phyloP scores from a whole-genome alignment of 1,139 yeast species.

The Pichia sp. region DNA sequence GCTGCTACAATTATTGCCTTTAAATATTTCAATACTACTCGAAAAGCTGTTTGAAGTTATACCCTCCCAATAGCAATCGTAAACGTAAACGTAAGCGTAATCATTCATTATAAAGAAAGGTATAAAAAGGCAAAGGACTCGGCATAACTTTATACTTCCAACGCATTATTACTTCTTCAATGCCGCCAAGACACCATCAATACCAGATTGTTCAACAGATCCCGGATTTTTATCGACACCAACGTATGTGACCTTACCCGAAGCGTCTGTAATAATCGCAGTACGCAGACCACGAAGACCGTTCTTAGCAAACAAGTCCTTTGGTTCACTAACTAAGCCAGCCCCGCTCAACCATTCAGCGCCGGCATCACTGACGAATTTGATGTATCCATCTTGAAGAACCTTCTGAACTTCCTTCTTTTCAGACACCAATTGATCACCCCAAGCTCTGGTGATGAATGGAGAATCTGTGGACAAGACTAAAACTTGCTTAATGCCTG shows the following conservation, averaged over 20 bases:
- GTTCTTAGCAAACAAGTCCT: slow-evolving; percentile 55
- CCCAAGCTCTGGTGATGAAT: slow-evolving; percentile 78
- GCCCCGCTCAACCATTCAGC: slow-evolving; percentile 20
- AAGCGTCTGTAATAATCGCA: slow-evolving; percentile 24
- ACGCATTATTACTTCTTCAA: slow-evolving; percentile 1
- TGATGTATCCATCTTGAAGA: slow-evolving; percentile 34
- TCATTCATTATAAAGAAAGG: no score
- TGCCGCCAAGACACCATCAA: slow-evolving; percentile 22
- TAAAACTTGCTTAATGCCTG: slow-evolving; percentile 66
- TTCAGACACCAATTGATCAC: slow-evolving; percentile 51
- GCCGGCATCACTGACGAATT: slow-evolving; percentile 66
- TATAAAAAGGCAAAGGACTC: no score
- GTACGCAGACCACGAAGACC: slow-evolving; percentile 16
- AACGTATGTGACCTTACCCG: slow-evolving; percentile 54
- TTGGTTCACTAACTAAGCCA: slow-evolving; percentile 24
- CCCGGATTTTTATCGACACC: slow-evolving; percentile 53
- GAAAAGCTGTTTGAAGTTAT: no score
- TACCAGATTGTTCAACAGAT: slow-evolving; percentile 27
- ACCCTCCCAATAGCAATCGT: no score
- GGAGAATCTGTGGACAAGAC: slow-evolving; percentile 79
- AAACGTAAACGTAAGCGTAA: no score
- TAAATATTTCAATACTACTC: slow-evolving; percentile 6
- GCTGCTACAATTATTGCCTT: neutral
- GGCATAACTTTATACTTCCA: no score
- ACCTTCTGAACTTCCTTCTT: slow-evolving; percentile 4